A percentile compares a stretch with the other conserved stretches of the same genome.
These are phyloP conservation scores for Letharia columbiana DNA, from an alignment of 495 filamentous ascomycete species.

Conservation along the genomic window DNA sequence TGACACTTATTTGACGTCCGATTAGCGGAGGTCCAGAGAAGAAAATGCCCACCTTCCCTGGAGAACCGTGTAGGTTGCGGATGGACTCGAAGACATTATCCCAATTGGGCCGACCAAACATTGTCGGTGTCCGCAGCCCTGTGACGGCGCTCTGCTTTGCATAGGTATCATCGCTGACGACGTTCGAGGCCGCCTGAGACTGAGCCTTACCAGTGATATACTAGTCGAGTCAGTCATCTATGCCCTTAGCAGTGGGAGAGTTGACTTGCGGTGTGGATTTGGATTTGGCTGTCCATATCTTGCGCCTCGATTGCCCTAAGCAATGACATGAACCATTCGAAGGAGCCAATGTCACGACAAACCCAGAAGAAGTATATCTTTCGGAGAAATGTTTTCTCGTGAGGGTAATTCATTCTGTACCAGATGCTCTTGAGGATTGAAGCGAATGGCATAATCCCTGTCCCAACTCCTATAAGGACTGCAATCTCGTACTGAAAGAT, in stretches of 20 bases:
- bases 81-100: constrained; percentile 71
- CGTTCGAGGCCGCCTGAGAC: constrained; percentile 68
- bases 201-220: constrained; percentile 73
- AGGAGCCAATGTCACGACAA: constrained; percentile 68
- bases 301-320: constrained; percentile 75
- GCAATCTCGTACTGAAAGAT: constrained; percentile 69
- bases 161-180: constrained; percentile 78
- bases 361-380: constrained; percentile 88
- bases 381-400: constrained; percentile 60
- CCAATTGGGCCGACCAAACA: constrained; percentile 73
- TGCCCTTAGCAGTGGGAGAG: background rate
- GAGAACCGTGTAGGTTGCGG: constrained; percentile 53
- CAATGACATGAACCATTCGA: constrained; percentile 75
- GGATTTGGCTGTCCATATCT: constrained; percentile 70
- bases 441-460: constrained; percentile 67
- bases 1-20: constrained; percentile 59
- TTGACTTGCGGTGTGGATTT: constrained; percentile 50
- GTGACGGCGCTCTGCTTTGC: constrained; percentile 71
- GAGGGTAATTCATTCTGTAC: constrained; percentile 77
- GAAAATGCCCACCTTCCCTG: constrained; percentile 70
- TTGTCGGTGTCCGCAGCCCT: constrained; percentile 63
- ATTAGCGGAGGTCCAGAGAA: constrained; percentile 70
- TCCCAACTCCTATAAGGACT: constrained; percentile 60
- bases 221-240: constrained; percentile 20
- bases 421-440: constrained; percentile 77